phyloP scores from a whole-genome alignment of 1,284 basidiomycete genomes.

The Trametes hirsuta region DNA sequence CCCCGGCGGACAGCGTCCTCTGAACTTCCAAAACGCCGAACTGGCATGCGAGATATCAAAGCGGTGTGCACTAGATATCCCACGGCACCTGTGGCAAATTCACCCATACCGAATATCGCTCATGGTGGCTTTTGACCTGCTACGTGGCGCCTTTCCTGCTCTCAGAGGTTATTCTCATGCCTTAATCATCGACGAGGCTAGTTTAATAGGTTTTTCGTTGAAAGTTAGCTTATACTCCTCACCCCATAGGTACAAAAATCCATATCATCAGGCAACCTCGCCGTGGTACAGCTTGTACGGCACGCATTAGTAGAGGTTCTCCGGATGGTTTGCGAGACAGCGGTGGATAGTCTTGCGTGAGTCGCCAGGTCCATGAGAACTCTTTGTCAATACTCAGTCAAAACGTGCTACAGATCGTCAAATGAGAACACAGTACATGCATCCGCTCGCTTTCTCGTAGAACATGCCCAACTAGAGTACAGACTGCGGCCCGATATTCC shows the following conservation, averaged over 20 bases:
- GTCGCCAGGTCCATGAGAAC: constrained; percentile 33
- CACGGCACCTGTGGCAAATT: constrained; percentile 60
- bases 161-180: constrained; percentile 84
- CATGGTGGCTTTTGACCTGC: constrained; percentile 67
- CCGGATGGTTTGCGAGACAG: constrained; percentile 63
- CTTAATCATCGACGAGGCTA: constrained; percentile 78
- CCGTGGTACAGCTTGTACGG: constrained; percentile 44
- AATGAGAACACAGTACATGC: constrained; percentile 74
- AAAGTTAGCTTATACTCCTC: background rate
- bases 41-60: constrained; percentile 60
- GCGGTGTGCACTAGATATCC: constrained; percentile 57
- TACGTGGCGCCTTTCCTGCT: constrained; percentile 75
- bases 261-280: constrained; percentile 36
- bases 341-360: constrained; percentile 75
- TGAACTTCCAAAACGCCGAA: constrained; percentile 55
- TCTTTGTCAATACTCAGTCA: constrained; percentile 15
- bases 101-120: constrained; percentile 68
- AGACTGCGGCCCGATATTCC: constrained; percentile 79
- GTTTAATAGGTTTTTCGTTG: no score
- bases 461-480: constrained; percentile 75
- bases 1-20: constrained; percentile 66
- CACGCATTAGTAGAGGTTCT: constrained; percentile 63
- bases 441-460: constrained; percentile 71
- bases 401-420: constrained; percentile 46
- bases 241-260: constrained; percentile 61